Conservation (phyloP, 805 yeast species). For the Cyberlindnera maritima region DNA sequence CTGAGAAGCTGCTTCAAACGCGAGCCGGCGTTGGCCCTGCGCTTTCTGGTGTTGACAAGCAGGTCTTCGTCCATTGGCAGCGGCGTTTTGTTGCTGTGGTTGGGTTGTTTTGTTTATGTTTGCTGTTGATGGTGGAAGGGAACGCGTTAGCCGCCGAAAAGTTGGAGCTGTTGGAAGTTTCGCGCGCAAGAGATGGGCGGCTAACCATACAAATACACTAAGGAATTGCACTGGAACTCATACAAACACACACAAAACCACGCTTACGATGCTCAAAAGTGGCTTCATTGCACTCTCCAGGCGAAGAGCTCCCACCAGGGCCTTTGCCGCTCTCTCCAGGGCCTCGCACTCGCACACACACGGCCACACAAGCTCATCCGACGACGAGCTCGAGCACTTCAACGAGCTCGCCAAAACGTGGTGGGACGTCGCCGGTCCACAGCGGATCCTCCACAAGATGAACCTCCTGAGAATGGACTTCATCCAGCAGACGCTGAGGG, state of each 20-base stretch:
- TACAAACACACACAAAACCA: too few species aligned
- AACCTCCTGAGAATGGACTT: slow-evolving; percentile 87
- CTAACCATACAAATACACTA: too few species aligned
- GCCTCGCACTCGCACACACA: slow-evolving; percentile 8
- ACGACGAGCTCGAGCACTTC: slow-evolving; percentile 76
- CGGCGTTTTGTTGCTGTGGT: neutral
- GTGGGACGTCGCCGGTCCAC: slow-evolving; percentile 97
- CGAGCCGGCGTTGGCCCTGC: slow-evolving; percentile 90
- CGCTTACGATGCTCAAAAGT: too few species aligned
- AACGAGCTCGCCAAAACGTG: slow-evolving; percentile 87
- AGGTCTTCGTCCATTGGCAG: slow-evolving; percentile 40
- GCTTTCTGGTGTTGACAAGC: slow-evolving; percentile 69
- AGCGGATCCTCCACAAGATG: slow-evolving; percentile 92
- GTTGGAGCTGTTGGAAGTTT: too few species aligned
- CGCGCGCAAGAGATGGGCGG: too few species aligned
- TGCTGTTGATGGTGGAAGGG: neutral
- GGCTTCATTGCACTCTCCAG: too few species aligned
- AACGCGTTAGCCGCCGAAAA: neutral
- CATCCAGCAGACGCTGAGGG: slow-evolving; percentile 57
- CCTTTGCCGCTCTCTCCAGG: neutral
- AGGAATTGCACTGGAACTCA: too few species aligned
- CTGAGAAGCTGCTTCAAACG: slow-evolving; percentile 70
- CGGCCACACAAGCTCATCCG: slow-evolving; percentile 39
- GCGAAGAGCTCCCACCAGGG: neutral
- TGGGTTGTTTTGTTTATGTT: neutral